These are phyloP conservation scores for Steccherinum ochraceum DNA, from an alignment of 768 basidiomycete genomes.

Conservation along the genomic window DNA sequence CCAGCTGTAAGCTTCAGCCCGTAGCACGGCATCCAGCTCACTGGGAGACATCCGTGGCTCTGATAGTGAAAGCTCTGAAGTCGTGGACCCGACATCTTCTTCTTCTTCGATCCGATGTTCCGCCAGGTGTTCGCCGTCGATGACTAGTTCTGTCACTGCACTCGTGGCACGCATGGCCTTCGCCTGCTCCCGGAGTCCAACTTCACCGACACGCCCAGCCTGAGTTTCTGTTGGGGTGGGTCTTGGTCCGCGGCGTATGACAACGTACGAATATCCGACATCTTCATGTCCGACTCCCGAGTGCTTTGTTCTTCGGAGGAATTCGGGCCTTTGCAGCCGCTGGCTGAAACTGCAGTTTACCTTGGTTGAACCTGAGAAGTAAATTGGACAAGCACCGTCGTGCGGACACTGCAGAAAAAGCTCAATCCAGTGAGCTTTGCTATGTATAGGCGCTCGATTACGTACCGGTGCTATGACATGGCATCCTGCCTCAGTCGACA, in stretches of 20 bases:
- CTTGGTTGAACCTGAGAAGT: conserved; percentile 42
- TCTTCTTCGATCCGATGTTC: neutral
- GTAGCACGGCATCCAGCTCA: conserved; percentile 48
- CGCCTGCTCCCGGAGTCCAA: conserved; percentile 40
- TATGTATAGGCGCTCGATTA: conserved; percentile 10
- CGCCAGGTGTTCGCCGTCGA: conserved; percentile 13
- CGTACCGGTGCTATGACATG: conserved; percentile 89
- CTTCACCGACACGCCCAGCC: conserved; percentile 47
- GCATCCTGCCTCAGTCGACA: conserved; percentile 38
- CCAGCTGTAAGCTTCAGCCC: conserved; percentile 80
- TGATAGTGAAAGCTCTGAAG: neutral
- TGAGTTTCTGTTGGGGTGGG: conserved; percentile 35
- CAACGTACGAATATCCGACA: conserved; percentile 84
- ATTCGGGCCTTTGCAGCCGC: conserved; percentile 78
- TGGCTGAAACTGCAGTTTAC: conserved; percentile 82
- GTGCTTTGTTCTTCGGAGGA: conserved; percentile 86
- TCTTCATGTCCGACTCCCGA: conserved; percentile 82
- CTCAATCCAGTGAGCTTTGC: conserved; percentile 4
- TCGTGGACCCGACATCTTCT: neutral
- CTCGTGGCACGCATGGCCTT: conserved; percentile 21
- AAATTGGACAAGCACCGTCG: conserved; percentile 77
- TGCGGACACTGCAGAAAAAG: conserved; percentile 71
- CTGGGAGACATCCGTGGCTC: conserved; percentile 10
- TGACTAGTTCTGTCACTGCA: conserved; percentile 14
- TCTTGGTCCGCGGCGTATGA: conserved; percentile 72